Percentiles rank a stretch among this genome's conserved stretches.
phyloP scores from a whole-genome alignment of 108 stramenopile species.

The Fistulifera solaris region DNA sequence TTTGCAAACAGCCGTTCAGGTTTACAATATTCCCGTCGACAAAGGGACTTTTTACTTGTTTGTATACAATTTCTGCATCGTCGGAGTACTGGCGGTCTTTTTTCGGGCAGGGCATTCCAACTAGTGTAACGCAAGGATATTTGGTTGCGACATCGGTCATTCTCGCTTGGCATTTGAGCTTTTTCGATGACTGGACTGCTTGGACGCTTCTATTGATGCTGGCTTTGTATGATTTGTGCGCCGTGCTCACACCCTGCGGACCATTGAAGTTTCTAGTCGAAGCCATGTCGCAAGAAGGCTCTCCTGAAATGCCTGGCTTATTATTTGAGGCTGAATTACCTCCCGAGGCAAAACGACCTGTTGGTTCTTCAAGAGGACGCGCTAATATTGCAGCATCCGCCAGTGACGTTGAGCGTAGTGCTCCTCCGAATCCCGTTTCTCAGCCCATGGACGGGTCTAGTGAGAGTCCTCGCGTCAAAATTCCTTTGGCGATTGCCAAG shows the following conservation, averaged over 20 bases:
- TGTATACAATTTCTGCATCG: slow-evolving; percentile 87
- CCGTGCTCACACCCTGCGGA: slow-evolving; percentile 94
- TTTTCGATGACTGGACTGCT: slow-evolving; percentile 88
- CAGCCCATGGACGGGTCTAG: neutral
- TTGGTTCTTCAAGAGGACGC: slow-evolving; percentile 10
- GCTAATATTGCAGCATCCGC: slow-evolving; percentile 2
- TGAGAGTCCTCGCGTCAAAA: slow-evolving; percentile 12
- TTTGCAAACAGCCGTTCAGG: slow-evolving; percentile 61
- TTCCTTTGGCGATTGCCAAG: slow-evolving; percentile 66
- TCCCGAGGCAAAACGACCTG: slow-evolving; percentile 61
- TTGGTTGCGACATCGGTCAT: slow-evolving; percentile 86
- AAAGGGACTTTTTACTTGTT: slow-evolving; percentile 66
- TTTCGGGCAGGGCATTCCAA: slow-evolving; percentile 82
- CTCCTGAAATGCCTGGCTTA: slow-evolving; percentile 93
- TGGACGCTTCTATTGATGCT: slow-evolving; percentile 93
- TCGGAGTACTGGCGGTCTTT: slow-evolving; percentile 91
- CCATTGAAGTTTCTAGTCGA: slow-evolving; percentile 83
- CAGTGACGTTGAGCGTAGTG: neutral
- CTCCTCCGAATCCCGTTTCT: slow-evolving; percentile 7
- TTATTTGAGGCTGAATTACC: slow-evolving; percentile 92
- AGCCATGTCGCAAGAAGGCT: slow-evolving; percentile 84
- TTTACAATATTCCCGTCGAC: slow-evolving; percentile 85
- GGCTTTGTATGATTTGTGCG: slow-evolving; percentile 94
- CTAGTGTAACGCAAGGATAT: slow-evolving; percentile 82
- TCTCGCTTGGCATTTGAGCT: slow-evolving; percentile 89